phyloP scores from a whole-genome alignment of 108 stramenopile species.

The Discostella pseudostelligera region DNA sequence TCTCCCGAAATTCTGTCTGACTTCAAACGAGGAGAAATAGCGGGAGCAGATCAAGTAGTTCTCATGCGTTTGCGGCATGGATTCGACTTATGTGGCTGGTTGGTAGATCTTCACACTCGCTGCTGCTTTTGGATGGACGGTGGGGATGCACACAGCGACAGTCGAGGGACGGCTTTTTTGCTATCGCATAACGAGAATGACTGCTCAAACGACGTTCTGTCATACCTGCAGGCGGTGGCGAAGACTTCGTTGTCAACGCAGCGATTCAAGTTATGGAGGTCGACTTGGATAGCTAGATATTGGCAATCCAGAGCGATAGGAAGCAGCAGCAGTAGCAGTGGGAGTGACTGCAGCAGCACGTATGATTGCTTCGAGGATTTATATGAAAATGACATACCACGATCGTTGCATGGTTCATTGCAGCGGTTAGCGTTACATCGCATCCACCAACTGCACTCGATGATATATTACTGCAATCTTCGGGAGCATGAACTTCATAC shows the following conservation, averaged over 20 bases:
- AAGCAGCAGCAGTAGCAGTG: background rate
- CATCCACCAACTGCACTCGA: slow-evolving; percentile 48
- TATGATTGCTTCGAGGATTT: background rate
- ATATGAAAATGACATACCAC: slow-evolving; percentile 1
- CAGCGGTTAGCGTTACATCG: slow-evolving; percentile 41
- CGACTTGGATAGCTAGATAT: slow-evolving; percentile 10
- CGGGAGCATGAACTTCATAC: slow-evolving; percentile 23
- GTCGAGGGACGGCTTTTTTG: slow-evolving; percentile 23
- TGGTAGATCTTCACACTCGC: slow-evolving; percentile 47
- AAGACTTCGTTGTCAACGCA: slow-evolving; percentile 20
- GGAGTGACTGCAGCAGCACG: background rate
- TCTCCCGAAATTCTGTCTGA: too few relatives aligned
- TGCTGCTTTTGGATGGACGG: slow-evolving; percentile 48
- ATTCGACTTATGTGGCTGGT: slow-evolving; percentile 43
- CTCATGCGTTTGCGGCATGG: background rate
- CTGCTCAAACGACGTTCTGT: slow-evolving; percentile 10
- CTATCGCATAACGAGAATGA: slow-evolving; percentile 9
- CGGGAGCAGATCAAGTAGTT: too few relatives aligned
- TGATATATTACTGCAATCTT: slow-evolving; percentile 45
- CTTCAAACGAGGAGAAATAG: too few relatives aligned
- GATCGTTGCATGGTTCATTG: slow-evolving; percentile 26
- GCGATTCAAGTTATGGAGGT: slow-evolving; percentile 28
- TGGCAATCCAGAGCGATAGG: slow-evolving; percentile 10
- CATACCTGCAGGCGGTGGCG: slow-evolving; percentile 22
- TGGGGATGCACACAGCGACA: background rate